Evolutionary conservation across 169 alveolate genomes (phyloP).

Genomic region (Plasmodium cynomolgi): DNA sequence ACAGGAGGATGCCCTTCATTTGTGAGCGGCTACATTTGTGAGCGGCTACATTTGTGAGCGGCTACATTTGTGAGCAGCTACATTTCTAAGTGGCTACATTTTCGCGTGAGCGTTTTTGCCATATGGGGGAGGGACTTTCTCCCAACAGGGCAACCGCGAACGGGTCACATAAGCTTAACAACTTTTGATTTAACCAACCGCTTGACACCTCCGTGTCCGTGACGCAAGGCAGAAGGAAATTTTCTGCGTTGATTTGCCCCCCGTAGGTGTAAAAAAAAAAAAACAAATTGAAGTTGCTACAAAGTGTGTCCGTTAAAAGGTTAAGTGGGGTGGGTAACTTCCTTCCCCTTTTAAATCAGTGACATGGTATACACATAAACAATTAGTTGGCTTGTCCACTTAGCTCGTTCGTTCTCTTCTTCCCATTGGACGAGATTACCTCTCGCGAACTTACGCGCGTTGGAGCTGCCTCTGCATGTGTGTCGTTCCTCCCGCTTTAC

Average conservation of each 20-base stretch:
- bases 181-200: not conserved
- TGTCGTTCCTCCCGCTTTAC: not conserved
- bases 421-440: not conserved
- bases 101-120: not conserved
- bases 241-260: not conserved
- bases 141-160: not conserved
- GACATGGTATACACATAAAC: not conserved
- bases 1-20: not conserved
- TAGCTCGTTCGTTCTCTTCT: not conserved
- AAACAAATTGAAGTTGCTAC: not conserved
- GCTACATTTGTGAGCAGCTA: not conserved
- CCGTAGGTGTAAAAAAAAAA: not conserved
- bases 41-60: not conserved
- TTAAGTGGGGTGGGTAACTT: not conserved
- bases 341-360: not conserved
- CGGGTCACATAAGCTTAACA: not conserved
- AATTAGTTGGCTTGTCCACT: not conserved
- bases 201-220: not conserved
- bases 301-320: not conserved
- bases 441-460: not conserved
- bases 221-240: not conserved
- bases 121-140: not conserved
- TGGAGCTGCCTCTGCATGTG: not conserved
- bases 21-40: not conserved
- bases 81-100: too few relatives aligned